Percentiles rank a stretch among this genome's conserved stretches.
Evolutionary conservation across 2,329 filamentous ascomycete genomes (phyloP).

Genomic region (Aurifilum marmelostoma): DNA sequence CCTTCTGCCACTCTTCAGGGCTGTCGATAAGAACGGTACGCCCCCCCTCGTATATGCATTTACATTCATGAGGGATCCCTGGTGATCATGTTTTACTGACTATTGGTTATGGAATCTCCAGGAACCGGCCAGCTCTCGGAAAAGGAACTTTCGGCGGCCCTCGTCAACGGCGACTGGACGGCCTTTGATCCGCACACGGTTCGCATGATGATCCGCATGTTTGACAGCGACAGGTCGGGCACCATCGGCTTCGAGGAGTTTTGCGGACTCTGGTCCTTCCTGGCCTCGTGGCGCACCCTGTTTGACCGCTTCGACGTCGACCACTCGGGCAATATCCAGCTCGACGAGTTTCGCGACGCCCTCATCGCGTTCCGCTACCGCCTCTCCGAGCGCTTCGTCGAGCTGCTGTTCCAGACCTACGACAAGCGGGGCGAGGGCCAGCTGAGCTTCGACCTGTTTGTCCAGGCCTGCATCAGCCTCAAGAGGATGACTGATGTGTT

Average conservation of each 20-base stretch:
- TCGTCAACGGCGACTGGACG: constrained; percentile 96
- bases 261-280: constrained; percentile 93
- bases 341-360: constrained; percentile 86
- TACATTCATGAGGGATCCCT: not conserved
- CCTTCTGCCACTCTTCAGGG: constrained; percentile 82
- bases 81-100: constrained; percentile 7
- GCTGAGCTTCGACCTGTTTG: constrained; percentile 94
- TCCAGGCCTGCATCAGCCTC: constrained; percentile 93
- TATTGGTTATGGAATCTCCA: constrained; percentile 36
- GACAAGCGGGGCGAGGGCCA: constrained; percentile 73
- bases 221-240: constrained; percentile 87
- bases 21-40: constrained; percentile 83
- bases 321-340: constrained; percentile 81
- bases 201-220: constrained; percentile 99
- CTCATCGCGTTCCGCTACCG: constrained; percentile 93
- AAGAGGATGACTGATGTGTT: constrained; percentile 99
- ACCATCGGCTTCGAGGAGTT: constrained; percentile 96
- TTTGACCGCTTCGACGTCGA: constrained; percentile 96
- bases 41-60: not conserved
- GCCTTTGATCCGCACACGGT: constrained; percentile 92
- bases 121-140: constrained; percentile 83
- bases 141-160: constrained; percentile 81
- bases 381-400: constrained; percentile 80
- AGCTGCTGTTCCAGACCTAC: constrained; percentile 84
- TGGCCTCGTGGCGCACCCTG: constrained; percentile 89